Percentiles rank a stretch among this genome's conserved stretches.
Evolutionary conservation across 2,329 filamentous ascomycete species (phyloP).

Genomic region (Diaporthe longicolla): DNA sequence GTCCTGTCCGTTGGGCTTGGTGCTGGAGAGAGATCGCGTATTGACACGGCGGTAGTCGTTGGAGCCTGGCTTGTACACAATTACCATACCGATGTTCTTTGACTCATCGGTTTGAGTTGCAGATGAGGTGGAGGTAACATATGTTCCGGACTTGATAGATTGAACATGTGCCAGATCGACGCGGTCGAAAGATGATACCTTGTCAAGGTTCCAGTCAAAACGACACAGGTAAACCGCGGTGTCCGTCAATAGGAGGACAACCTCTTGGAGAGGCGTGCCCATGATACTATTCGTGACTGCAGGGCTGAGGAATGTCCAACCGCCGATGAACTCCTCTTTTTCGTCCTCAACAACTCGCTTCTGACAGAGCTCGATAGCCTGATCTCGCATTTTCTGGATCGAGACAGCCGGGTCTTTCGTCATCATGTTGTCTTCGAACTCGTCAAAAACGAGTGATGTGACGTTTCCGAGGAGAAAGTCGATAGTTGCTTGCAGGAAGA

Average conservation of each 20-base stretch:
- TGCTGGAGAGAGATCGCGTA: constrained; percentile 81
- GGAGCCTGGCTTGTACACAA: constrained; percentile 81
- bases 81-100: constrained; percentile 86
- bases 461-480: constrained; percentile 95
- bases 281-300: constrained; percentile 77
- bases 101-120: constrained; percentile 81
- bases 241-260: constrained; percentile 88
- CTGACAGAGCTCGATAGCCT: constrained; percentile 90
- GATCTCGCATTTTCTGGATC: constrained; percentile 84
- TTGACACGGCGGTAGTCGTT: constrained; percentile 84
- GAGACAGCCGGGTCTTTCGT: constrained; percentile 92
- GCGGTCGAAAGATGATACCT: constrained; percentile 91
- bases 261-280: constrained; percentile 86
- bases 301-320: constrained; percentile 90
- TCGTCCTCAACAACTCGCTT: constrained; percentile 88
- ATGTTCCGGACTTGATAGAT: constrained; percentile 83
- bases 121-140: constrained; percentile 90
- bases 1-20: constrained; percentile 47
- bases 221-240: constrained; percentile 88
- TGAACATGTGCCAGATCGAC: constrained; percentile 82
- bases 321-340: constrained; percentile 87
- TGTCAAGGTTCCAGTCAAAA: constrained; percentile 96
- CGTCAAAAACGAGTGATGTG: constrained; percentile 86
- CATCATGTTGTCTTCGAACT: constrained; percentile 95
- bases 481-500: constrained; percentile 94